Percentiles rank a stretch among this genome's conserved stretches.
Evolutionary conservation across 148 eudicot species (phyloP).

Genomic region (Spergularia marina): DNA sequence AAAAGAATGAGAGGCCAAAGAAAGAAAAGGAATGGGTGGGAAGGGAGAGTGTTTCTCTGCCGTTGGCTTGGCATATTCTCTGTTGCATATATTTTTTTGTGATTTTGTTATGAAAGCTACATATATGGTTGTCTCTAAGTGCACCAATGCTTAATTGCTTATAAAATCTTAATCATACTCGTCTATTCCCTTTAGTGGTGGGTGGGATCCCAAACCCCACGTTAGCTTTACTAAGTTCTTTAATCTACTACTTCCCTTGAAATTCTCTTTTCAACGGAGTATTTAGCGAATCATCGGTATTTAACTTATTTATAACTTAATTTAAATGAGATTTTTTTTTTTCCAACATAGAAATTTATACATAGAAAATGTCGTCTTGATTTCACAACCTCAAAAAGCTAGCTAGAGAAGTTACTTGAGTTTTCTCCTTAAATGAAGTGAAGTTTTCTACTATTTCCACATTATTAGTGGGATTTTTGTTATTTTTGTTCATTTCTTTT

Average conservation of each 20-base stretch:
- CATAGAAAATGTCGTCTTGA: no score
- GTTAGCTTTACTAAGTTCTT: constrained; percentile 9
- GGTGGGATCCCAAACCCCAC: constrained; percentile 24
- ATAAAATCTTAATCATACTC: background rate
- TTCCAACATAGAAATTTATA: no score
- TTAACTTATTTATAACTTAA: no score
- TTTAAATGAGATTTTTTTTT: no score
- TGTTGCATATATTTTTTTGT: constrained; percentile 14
- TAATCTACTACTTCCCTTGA: background rate
- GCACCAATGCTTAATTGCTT: constrained; percentile 4
- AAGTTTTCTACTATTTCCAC: no score
- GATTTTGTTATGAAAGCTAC: constrained; percentile 27
- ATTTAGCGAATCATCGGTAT: no score
- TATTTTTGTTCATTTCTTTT: no score
- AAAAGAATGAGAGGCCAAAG: background rate
- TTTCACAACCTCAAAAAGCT: no score
- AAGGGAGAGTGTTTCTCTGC: constrained; percentile 29
- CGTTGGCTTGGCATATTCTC: constrained; percentile 44
- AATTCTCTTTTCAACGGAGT: no score
- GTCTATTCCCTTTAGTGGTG: constrained; percentile 18
- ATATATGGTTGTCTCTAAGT: constrained; percentile 20
- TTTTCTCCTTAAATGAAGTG: no score
- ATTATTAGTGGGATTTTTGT: no score
- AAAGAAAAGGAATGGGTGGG: constrained; percentile 30
- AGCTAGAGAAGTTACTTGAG: no score